Conservation (phyloP, 345 rosid genomes). For the Arabidopsis thaliana region DNA sequence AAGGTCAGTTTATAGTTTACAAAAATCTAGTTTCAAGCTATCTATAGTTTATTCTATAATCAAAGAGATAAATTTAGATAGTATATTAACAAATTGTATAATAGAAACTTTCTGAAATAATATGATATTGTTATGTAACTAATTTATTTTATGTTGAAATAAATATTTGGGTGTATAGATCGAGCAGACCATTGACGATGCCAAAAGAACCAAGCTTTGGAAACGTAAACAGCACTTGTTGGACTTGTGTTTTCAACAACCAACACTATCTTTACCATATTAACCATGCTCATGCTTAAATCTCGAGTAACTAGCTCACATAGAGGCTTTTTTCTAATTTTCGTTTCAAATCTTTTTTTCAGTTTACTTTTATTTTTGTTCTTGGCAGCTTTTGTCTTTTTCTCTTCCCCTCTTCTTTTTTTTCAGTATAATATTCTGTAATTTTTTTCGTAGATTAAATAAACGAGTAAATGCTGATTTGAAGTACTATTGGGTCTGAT, state of each 20-base stretch:
- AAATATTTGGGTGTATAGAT: constrained; percentile 51
- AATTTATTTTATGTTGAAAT: too few species aligned
- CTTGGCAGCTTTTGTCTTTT: constrained; percentile 1
- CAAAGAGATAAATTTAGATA: neutral
- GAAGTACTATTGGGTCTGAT: neutral
- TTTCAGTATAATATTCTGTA: neutral
- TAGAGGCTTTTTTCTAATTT: constrained; percentile 35
- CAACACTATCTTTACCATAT: constrained; percentile 53
- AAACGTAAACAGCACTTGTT: constrained; percentile 56
- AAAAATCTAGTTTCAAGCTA: too few species aligned
- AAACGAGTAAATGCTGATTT: constrained; percentile 7
- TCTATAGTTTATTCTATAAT: too few species aligned
- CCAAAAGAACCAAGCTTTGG: constrained; percentile 77
- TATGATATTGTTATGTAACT: too few species aligned
- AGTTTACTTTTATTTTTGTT: neutral
- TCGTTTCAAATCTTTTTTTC: neutral
- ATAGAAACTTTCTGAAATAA: too few species aligned
- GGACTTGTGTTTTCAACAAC: constrained; percentile 58
- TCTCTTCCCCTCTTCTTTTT: neutral
- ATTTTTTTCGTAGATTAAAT: constrained; percentile 3
- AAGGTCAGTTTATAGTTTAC: constrained; percentile 41
- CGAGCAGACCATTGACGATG: constrained; percentile 70
- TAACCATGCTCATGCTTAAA: constrained; percentile 51
- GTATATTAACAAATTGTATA: neutral
- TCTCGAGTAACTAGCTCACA: constrained; percentile 10